These are phyloP conservation scores for Podospora anserina DNA, from an alignment of 495 filamentous ascomycete genomes.

Conservation along the genomic window DNA sequence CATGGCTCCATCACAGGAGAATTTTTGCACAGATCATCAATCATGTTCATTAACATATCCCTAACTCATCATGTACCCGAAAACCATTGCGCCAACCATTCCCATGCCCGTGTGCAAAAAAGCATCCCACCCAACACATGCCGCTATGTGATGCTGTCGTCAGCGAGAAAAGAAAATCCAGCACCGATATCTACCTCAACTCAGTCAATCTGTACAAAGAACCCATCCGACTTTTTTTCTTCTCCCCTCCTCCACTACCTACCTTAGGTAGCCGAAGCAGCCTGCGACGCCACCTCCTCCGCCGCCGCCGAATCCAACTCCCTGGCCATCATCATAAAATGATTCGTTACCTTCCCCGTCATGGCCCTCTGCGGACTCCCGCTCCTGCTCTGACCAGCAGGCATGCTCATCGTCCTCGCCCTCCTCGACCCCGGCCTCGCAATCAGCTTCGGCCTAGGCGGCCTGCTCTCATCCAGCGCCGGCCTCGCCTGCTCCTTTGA, in stretches of 20 bases:
- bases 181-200: not conserved
- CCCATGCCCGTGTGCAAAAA: not conserved
- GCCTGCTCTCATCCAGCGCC: constrained; percentile 33
- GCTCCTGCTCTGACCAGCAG: constrained; percentile 22
- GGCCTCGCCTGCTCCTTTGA: constrained; percentile 39
- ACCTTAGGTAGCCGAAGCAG: not conserved
- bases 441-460: constrained; percentile 18
- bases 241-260: not conserved
- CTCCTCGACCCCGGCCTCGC: constrained; percentile 27
- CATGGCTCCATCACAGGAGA: not conserved
- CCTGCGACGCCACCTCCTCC: not conserved
- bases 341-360: not conserved
- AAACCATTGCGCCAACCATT: not conserved
- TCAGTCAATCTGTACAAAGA: not conserved
- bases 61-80: not conserved
- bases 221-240: not conserved
- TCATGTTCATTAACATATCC: not conserved
- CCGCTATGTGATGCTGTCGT: not conserved
- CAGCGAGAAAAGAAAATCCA: not conserved
- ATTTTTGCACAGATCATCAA: not conserved
- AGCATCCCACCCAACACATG: not conserved
- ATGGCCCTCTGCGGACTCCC: not conserved
- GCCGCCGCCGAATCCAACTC: not conserved
- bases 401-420: constrained; percentile 33
- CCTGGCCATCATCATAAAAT: not conserved